These are phyloP conservation scores for Colletotrichum magnum DNA, from an alignment of 2,329 filamentous ascomycete species.

Conservation along the genomic window DNA sequence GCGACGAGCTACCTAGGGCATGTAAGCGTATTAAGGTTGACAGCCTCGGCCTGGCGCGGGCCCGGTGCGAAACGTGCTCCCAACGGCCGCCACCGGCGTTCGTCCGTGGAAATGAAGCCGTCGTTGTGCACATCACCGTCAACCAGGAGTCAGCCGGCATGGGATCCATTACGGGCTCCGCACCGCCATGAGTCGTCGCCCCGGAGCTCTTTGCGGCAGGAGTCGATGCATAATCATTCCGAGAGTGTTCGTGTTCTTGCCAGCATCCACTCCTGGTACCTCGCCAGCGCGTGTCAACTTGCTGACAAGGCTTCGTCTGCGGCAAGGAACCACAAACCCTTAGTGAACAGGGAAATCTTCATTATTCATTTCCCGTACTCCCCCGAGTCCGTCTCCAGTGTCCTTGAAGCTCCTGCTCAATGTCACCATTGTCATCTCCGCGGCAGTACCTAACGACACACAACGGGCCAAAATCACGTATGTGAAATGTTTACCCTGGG, in stretches of 20 bases:
- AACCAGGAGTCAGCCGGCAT: constrained; percentile 45
- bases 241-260: constrained; percentile 35
- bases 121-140: constrained; percentile 44
- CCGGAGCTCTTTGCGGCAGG: constrained; percentile 46
- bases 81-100: constrained; percentile 42
- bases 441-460: too few relatives aligned
- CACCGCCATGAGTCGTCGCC: constrained; percentile 46
- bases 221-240: constrained; percentile 44
- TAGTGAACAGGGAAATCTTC: constrained; percentile 37
- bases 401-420: too few relatives aligned
- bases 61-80: constrained; percentile 40
- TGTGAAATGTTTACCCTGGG: too few relatives aligned
- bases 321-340: constrained; percentile 39
- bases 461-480: too few relatives aligned
- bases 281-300: neutral
- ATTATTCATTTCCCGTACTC: constrained; percentile 36
- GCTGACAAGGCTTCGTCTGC: constrained; percentile 40
- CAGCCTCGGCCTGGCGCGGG: constrained; percentile 33
- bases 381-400: too few relatives aligned
- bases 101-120: constrained; percentile 43
- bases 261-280: fast-evolving
- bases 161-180: constrained; percentile 33
- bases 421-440: too few relatives aligned
- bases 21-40: constrained; percentile 35
- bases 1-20: constrained; percentile 39